Conservation (phyloP, 73 alveolate genomes). For the Uronychia setigera region DNA sequence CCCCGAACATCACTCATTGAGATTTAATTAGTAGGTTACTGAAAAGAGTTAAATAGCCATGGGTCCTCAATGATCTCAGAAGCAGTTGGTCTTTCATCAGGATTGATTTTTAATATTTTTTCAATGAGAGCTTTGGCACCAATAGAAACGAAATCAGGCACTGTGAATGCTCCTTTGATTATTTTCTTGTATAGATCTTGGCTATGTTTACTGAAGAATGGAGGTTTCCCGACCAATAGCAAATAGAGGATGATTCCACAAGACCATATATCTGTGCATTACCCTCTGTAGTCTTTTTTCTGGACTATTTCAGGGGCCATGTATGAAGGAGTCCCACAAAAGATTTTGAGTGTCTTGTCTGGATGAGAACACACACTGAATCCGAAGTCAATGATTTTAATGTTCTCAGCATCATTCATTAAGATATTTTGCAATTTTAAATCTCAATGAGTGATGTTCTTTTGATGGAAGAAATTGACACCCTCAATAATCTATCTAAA, state of each 20-base stretch:
- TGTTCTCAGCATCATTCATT: slow-evolving; percentile 60
- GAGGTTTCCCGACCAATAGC: slow-evolving; percentile 85
- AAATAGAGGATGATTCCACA: slow-evolving; percentile 93
- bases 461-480: neutral
- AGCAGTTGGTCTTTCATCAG: slow-evolving; percentile 38
- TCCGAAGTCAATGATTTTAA: slow-evolving; percentile 85
- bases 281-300: slow-evolving; percentile 89
- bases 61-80: slow-evolving; percentile 3
- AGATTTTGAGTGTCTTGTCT: slow-evolving; percentile 72
- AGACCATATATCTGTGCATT: slow-evolving; percentile 96
- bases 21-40: too few relatives aligned
- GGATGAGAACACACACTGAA: slow-evolving; percentile 68
- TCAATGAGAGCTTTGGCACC: slow-evolving; percentile 44
- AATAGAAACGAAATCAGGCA: slow-evolving; percentile 73
- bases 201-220: slow-evolving; percentile 89
- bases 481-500: neutral
- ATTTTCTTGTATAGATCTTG: slow-evolving; percentile 87
- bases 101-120: slow-evolving; percentile 34
- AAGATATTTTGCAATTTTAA: slow-evolving; percentile 11
- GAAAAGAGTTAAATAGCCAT: too few relatives aligned
- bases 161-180: slow-evolving; percentile 64
- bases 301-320: slow-evolving; percentile 98
- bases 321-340: slow-evolving; percentile 98
- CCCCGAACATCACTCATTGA: too few relatives aligned
- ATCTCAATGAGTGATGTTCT: neutral